These are phyloP conservation scores for Tetrahymena thermophila DNA, from an alignment of 73 alveolate genomes.

Conservation along the genomic window DNA sequence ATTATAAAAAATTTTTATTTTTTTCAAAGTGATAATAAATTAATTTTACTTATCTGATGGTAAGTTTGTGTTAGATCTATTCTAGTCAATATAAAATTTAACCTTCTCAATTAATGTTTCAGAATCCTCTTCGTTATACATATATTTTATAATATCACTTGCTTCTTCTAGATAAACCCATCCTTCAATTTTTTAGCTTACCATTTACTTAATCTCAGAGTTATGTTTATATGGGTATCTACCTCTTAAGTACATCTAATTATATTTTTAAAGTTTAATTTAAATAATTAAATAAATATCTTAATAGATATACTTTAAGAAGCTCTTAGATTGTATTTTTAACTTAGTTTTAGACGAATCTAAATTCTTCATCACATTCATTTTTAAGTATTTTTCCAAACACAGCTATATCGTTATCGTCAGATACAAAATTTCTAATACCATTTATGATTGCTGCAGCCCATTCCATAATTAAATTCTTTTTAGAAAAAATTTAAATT, in stretches of 20 bases:
- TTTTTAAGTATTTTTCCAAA: constrained; percentile 94
- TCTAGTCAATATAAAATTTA: neutral
- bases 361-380: constrained; percentile 95
- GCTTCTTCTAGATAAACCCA: constrained; percentile 87
- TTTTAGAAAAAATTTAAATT: neutral
- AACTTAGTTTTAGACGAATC: constrained; percentile 83
- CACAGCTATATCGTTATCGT: constrained; percentile 91
- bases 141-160: constrained; percentile 86
- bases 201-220: constrained; percentile 73
- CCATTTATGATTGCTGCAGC: constrained; percentile 90
- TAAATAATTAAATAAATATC: neutral
- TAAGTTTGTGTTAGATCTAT: neutral
- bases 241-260: constrained; percentile 34
- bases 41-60: neutral
- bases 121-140: constrained; percentile 90
- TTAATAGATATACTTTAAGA: constrained; percentile 44
- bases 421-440: constrained; percentile 67
- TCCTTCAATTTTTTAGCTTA: constrained; percentile 60
- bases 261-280: neutral
- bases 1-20: neutral
- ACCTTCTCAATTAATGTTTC: constrained; percentile 43
- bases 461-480: constrained; percentile 86
- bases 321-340: constrained; percentile 88
- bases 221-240: constrained; percentile 80
- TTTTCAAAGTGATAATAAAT: no score